Conservation (phyloP, 2,329 filamentous ascomycete species). For the Endoconidiophora polonica region DNA sequence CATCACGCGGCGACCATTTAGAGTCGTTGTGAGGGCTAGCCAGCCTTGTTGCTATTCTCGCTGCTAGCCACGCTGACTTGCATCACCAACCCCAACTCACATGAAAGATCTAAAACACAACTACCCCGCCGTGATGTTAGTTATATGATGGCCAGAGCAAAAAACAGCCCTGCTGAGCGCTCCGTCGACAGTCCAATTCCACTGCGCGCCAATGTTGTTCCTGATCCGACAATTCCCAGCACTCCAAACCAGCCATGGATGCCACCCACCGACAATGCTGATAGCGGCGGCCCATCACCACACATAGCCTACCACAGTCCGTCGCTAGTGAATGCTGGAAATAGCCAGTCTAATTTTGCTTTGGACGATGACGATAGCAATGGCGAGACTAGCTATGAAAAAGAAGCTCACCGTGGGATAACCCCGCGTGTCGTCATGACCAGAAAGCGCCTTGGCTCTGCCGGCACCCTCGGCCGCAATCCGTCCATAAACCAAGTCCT, state of each 20-base stretch:
- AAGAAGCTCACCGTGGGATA: neutral
- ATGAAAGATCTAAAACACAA: neutral
- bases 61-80: too few relatives aligned
- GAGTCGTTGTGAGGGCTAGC: too few relatives aligned
- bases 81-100: too few relatives aligned
- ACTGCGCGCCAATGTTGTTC: constrained; percentile 2
- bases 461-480: neutral
- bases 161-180: too few relatives aligned
- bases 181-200: constrained; percentile 10
- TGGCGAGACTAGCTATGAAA: neutral
- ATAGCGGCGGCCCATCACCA: neutral
- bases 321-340: neutral
- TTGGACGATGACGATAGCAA: neutral
- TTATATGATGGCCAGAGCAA: too few relatives aligned
- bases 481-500: neutral
- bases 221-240: constrained; percentile 9
- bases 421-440: neutral
- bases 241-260: constrained; percentile 7
- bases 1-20: too few relatives aligned
- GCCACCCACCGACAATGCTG: neutral
- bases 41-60: too few relatives aligned
- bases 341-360: neutral
- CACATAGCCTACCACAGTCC: neutral
- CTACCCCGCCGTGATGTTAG: neutral
- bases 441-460: too few relatives aligned